phyloP scores from a whole-genome alignment of 768 basidiomycete genomes.

The Termitomyces sp. region DNA sequence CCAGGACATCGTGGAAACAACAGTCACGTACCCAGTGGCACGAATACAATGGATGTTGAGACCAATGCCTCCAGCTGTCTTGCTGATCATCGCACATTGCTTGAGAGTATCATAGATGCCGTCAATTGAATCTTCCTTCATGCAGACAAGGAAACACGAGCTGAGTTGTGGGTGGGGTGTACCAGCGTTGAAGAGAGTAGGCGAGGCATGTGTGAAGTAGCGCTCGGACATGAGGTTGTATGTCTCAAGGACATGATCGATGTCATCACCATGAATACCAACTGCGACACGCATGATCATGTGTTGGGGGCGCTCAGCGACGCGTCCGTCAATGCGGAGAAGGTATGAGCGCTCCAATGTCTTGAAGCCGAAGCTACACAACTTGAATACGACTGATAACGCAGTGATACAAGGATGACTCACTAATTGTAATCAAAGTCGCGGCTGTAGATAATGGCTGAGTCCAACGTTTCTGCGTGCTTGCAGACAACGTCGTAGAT shows the following conservation, averaged over 20 bases:
- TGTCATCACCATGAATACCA: constrained; percentile 89
- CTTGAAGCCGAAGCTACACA: constrained; percentile 93
- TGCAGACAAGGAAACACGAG: constrained; percentile 96
- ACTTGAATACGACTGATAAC: not conserved
- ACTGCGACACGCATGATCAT: constrained; percentile 99
- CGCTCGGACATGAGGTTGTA: constrained; percentile 97
- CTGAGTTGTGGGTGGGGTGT: constrained; percentile 94
- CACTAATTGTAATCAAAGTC: constrained; percentile 98
- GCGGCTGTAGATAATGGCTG: constrained; percentile 95
- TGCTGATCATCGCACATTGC: constrained; percentile 98
- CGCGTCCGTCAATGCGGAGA: constrained; percentile 89
- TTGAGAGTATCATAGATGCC: constrained; percentile 99
- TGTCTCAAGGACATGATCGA: constrained; percentile 88
- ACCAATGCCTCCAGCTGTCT: constrained; percentile 98
- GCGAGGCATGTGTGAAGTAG: constrained; percentile 97
- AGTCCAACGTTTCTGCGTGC: constrained; percentile 82
- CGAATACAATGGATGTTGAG: constrained; percentile 95
- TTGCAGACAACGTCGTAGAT: constrained; percentile 80
- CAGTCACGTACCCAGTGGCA: constrained; percentile 73
- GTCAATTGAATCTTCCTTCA: constrained; percentile 99
- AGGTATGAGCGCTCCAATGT: constrained; percentile 98
- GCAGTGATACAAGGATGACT: constrained; percentile 24
- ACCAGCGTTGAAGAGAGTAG: constrained; percentile 97
- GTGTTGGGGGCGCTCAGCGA: constrained; percentile 97
- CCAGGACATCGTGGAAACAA: constrained; percentile 1